Evolutionary conservation across 805 yeast genomes (phyloP), one percentile per base, ranked within the genome.

Genomic region (Wickerhamiella musiphila): DNA sequence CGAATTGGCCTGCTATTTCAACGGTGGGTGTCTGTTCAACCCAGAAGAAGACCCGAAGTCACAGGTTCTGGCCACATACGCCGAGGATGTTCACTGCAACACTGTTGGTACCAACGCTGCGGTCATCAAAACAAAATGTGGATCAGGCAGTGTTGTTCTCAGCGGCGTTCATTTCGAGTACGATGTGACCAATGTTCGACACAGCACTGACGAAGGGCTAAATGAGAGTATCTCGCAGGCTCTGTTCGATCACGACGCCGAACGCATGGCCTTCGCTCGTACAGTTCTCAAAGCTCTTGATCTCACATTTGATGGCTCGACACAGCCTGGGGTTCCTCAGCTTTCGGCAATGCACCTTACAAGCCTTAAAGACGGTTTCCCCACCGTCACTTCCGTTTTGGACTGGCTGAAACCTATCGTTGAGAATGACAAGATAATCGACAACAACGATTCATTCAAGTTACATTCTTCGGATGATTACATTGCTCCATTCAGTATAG

Each of bases 121-220:
- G 0, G 78, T 70, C 0, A 68, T 90, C 3, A 54, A 65, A 36
- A 68, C 81, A 43, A 57, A 60, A 7, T 68, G 70, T 3, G 94
- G 93, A 2, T 57, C 65, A 23, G 98, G 98, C 3, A 57, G 56
- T 23, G 94, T 74, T 0, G 53, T 90, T 7, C 61, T 90, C 9
- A 63, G 77, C 10, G 96, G 96, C 1, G 67, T 81, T 0, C 98
- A 90, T 53, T 93, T 94, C 0, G 99, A 90, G 53, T 83, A 73
- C 48, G 35, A 33, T 7, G 22, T 38, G 11, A 33, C 75, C 82
- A n/a, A n/a, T n/a, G n/a, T n/a, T n/a, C 17, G 26, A 0, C 49
- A 53, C 11, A 56, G 65, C 11, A 44, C 73, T 40, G 37, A 35
- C 29, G 53, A 39, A 28, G 49, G 57, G n/a, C 23, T 46, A 12